Evolutionary conservation across 139 green algal species (phyloP).

Genomic region (Marvania coccoides): DNA sequence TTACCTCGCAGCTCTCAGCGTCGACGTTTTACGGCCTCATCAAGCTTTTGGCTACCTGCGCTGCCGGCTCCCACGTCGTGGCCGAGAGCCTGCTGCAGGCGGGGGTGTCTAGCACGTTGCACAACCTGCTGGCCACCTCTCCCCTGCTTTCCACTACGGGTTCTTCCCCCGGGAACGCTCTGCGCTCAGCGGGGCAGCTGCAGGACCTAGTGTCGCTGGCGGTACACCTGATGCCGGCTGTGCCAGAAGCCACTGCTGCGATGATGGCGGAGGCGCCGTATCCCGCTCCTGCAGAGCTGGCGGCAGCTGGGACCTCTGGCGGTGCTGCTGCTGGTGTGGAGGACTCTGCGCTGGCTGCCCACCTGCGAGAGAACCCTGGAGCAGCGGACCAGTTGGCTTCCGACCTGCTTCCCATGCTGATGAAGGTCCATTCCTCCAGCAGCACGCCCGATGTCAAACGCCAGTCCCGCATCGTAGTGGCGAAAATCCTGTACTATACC

Average conservation of each 20-base stretch:
- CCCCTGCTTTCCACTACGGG: slow-evolving; percentile 33
- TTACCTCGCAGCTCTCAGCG: slow-evolving; percentile 55
- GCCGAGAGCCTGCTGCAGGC: slow-evolving; percentile 58
- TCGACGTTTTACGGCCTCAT: slow-evolving; percentile 78
- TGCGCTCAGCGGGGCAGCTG: slow-evolving; percentile 75
- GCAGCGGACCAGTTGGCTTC: slow-evolving; percentile 46
- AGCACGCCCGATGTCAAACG: slow-evolving; percentile 52
- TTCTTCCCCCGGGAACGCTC: slow-evolving; percentile 30
- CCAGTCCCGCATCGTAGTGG: slow-evolving; percentile 57
- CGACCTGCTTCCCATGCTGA: slow-evolving; percentile 70
- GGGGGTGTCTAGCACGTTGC: slow-evolving; percentile 44
- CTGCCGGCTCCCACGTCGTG: slow-evolving; percentile 37
- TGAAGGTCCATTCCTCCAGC: slow-evolving; percentile 61
- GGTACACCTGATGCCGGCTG: slow-evolving; percentile 63
- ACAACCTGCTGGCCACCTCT: slow-evolving; percentile 44
- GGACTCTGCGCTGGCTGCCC: not conserved
- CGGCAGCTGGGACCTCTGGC: not conserved
- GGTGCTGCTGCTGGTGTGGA: not conserved
- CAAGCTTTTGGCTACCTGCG: slow-evolving; percentile 67
- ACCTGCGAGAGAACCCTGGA: slow-evolving; percentile 43
- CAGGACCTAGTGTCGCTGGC: slow-evolving; percentile 70
- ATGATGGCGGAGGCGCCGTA: slow-evolving; percentile 27
- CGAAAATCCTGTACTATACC: slow-evolving; percentile 60
- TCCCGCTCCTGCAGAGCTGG: not conserved
- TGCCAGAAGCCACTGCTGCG: slow-evolving; percentile 49